Evolutionary conservation across 2,329 filamentous ascomycete species (phyloP), one percentile per base, ranked within the genome.

Genomic region (Fusarium sp.): DNA sequence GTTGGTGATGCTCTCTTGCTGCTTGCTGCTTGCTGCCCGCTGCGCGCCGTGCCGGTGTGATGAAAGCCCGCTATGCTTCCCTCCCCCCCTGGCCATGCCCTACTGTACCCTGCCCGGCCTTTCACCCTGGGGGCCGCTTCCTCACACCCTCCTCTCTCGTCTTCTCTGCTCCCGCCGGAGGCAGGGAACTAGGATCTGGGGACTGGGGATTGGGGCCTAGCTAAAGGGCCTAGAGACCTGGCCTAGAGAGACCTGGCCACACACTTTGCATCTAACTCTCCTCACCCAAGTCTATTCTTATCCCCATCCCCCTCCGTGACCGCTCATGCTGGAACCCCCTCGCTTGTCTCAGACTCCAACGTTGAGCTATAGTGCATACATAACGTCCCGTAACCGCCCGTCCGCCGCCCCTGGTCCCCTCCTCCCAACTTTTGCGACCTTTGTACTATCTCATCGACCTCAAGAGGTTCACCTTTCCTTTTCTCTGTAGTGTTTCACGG

Each of bases 381-480:
- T 87, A 87, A 87, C 83, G 80, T 78, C 75, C 80, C 79, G 80
- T 84, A 85, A 81, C 81, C 84, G 84, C 85, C 85, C 84, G 77
- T 77, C 68, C 71, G 72, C 74, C 74, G 73, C 79, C 78, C 77
- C 73, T 17, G 62, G 78, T 76, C 73, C 76, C 74, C 77, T 79
- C 77, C 76, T 81, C 78, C 80, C 79, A 80, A 80, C 77, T 84
- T 85, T 85, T 84, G 84, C 80, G 80, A 81, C 79, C 76, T 79
- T 73, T 79, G 73, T 78, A 78, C 77, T 79, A 75, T 80, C 75
- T 77, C 78, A 72, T 76, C 77, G 78, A 76, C 74, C 79, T 78
- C 71, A 78, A 76, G 79, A 81, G 77, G 75, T 79, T 78, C 77
- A 73, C 79, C 55, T 74, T 79, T 77, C 71, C 73, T 69, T 79